A percentile compares a stretch with the other conserved stretches of the same genome.
Evolutionary conservation across 2,329 filamentous ascomycete genomes (phyloP).

Genomic region (Orbilia brochopaga): DNA sequence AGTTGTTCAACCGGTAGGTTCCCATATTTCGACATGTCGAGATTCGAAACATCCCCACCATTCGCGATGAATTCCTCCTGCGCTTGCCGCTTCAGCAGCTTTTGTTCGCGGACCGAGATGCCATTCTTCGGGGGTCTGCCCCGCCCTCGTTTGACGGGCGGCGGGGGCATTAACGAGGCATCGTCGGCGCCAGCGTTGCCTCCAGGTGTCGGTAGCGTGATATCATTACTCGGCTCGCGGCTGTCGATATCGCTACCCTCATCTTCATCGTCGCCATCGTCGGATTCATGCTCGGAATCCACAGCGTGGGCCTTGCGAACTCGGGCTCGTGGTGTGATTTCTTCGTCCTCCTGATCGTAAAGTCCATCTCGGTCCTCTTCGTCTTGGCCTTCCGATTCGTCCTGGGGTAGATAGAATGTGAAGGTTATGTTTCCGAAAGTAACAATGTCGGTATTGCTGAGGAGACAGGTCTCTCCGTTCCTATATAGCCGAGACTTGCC

Average conservation of each 20-base stretch:
- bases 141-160: slow-evolving; percentile 45
- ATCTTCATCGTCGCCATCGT: slow-evolving; percentile 48
- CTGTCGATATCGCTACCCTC: slow-evolving; percentile 48
- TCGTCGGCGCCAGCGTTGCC: slow-evolving; percentile 49
- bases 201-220: slow-evolving; percentile 50
- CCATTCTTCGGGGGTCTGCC: slow-evolving; percentile 48
- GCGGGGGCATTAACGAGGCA: slow-evolving; percentile 45
- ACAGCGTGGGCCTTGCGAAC: slow-evolving; percentile 36
- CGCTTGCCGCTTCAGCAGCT: slow-evolving; percentile 51
- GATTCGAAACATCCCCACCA: slow-evolving; percentile 49
- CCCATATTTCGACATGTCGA: slow-evolving; percentile 43
- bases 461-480: slow-evolving; percentile 12
- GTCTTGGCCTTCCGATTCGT: slow-evolving; percentile 25
- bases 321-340: slow-evolving; percentile 14
- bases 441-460: slow-evolving; percentile 21
- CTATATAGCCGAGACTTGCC: slow-evolving; percentile 29
- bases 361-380: slow-evolving; percentile 40
- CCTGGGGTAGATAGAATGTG: slow-evolving; percentile 50
- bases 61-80: slow-evolving; percentile 52
- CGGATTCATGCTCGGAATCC: slow-evolving; percentile 27
- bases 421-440: slow-evolving; percentile 43
- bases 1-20: slow-evolving; percentile 32
- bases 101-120: slow-evolving; percentile 52
- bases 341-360: slow-evolving; percentile 50
- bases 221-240: slow-evolving; percentile 50